A percentile compares a stretch with the other conserved stretches of the same genome.
Conservation (phyloP, 2,329 filamentous ascomycete species). For the Ceratocystiopsis brevicomis region DNA sequence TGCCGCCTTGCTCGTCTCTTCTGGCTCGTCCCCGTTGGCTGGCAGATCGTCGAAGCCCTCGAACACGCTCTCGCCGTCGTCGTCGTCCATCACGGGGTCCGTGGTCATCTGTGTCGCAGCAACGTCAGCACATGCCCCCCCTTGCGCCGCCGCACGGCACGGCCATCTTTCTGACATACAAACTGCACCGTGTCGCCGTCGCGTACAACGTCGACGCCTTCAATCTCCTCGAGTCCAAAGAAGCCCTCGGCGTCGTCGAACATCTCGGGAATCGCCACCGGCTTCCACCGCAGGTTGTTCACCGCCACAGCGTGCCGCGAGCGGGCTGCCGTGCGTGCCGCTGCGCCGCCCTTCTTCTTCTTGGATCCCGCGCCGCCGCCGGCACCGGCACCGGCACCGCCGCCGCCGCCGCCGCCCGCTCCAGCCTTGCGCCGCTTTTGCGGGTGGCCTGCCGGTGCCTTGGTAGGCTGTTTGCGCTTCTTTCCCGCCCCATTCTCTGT, state of each 20-base stretch:
- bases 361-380: background rate
- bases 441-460: too few species aligned
- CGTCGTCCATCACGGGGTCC: constrained; percentile 9
- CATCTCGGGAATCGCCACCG: constrained; percentile 51
- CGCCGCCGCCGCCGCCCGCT: too few species aligned
- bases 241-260: constrained; percentile 87
- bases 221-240: constrained; percentile 77
- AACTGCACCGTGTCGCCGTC: constrained; percentile 41
- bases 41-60: constrained; percentile 16
- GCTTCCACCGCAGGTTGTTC: constrained; percentile 35
- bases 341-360: background rate
- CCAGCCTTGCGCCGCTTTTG: too few species aligned
- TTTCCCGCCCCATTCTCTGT: too few species aligned
- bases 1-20: background rate
- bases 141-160: background rate
- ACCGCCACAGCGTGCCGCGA: constrained; percentile 24
- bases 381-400: background rate
- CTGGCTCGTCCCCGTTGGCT: background rate
- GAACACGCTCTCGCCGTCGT: constrained; percentile 14
- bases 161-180: constrained; percentile 14
- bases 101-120: constrained; percentile 12
- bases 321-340: constrained; percentile 10
- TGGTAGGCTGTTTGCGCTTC: too few species aligned
- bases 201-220: constrained; percentile 70
- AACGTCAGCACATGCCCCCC: too few species aligned